Conservation (phyloP, 768 basidiomycete genomes). For the Boletus rubroflammeus region DNA sequence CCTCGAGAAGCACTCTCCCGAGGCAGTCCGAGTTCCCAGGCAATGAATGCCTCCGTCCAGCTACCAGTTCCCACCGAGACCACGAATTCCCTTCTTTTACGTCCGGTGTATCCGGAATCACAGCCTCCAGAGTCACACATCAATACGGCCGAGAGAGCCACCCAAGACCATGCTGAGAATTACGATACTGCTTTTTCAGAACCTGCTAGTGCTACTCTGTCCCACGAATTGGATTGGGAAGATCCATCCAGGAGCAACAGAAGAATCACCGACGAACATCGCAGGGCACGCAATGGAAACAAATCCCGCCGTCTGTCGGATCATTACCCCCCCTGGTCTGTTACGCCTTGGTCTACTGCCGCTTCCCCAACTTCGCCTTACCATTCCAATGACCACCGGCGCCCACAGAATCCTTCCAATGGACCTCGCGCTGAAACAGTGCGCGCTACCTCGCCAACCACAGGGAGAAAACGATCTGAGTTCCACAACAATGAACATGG, state of each 20-base stretch:
- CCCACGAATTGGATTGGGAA: conserved; percentile 5
- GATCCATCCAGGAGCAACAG: conserved; percentile 10
- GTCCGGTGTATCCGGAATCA: conserved; percentile 8
- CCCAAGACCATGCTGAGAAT: conserved; percentile 1
- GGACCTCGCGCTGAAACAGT: conserved; percentile 18
- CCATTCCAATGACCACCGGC: conserved; percentile 4
- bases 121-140: not conserved
- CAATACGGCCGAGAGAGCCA: not conserved
- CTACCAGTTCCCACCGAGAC: conserved; percentile 2
- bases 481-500: conserved; percentile 17
- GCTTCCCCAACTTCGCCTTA: conserved; percentile 5
- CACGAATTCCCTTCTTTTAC: conserved; percentile 8
- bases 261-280: conserved; percentile 10
- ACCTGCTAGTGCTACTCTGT: not conserved
- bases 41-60: conserved; percentile 8
- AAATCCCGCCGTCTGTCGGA: conserved; percentile 2
- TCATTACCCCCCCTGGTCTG: conserved; percentile 11
- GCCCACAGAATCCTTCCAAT: conserved; percentile 1
- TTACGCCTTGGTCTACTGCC: not conserved
- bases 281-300: conserved; percentile 1
- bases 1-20: not conserved
- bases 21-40: conserved; percentile 4
- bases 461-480: conserved; percentile 25
- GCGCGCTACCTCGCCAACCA: conserved; percentile 12
- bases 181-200: conserved; percentile 5